phyloP scores from a whole-genome alignment of 2,329 filamentous ascomycete genomes.

The Plenodomus lindquistii region DNA sequence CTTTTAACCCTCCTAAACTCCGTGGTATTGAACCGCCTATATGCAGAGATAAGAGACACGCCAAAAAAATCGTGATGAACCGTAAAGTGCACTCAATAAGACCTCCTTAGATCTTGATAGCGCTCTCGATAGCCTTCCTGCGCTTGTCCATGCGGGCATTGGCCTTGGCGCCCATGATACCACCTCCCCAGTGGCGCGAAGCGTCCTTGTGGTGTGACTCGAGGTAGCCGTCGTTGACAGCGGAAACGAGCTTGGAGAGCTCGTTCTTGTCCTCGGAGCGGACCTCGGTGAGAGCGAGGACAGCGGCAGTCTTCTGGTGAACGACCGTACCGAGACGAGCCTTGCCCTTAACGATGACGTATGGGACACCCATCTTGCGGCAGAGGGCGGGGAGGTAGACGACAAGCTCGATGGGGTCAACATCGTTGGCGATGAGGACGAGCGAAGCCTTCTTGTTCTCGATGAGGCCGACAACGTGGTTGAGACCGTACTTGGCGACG shows the following conservation, averaged over 20 bases:
- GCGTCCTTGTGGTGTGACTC: conserved; percentile 86
- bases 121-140: conserved; percentile 88
- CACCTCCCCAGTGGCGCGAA: conserved; percentile 96
- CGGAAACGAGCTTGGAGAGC: conserved; percentile 92
- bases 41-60: conserved; percentile 48
- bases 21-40: conserved; percentile 45
- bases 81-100: conserved; percentile 11
- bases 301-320: conserved; percentile 99
- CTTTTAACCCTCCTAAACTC: conserved; percentile 47
- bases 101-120: conserved; percentile 90
- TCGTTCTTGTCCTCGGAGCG: conserved; percentile 98
- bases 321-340: conserved; percentile 97
- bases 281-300: conserved; percentile 94
- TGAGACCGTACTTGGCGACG: conserved; percentile 98
- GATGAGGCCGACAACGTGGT: conserved; percentile 73
- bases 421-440: conserved; percentile 98
- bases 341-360: conserved; percentile 99
- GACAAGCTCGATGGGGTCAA: conserved; percentile 99
- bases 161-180: conserved; percentile 98
- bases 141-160: conserved; percentile 78
- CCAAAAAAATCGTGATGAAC: conserved; percentile 39
- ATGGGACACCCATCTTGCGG: conserved; percentile 99
- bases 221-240: conserved; percentile 97
- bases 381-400: conserved; percentile 98
- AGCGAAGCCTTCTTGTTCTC: conserved; percentile 98